Evolutionary conservation across 169 alveolate species (phyloP), one percentile per base, ranked within the genome.

Genomic region (Cryptosporidium tyzzeri): DNA sequence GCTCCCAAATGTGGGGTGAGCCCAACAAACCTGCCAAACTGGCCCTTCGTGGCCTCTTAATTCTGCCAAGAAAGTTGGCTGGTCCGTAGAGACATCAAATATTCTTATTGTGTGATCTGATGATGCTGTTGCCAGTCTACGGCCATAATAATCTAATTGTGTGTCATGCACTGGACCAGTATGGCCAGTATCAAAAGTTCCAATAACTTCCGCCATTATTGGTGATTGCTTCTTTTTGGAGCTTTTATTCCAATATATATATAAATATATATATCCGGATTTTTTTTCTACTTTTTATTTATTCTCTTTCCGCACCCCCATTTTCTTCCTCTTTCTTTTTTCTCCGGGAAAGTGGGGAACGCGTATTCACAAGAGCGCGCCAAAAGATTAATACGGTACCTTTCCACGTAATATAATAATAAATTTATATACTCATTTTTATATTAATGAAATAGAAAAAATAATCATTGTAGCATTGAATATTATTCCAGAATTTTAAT

Each of bases 1-100:
- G 48, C 92, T 93, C 14, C 97, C 98, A 71, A 84, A 96, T 73
- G 92, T 94, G 21, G 99, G 99, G 86, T 96, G 98, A 41, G 98
- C 96, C 98, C 98, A 97, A 45, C 95, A 71, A 29, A 95, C 93
- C 92, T 95, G 93, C 97, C 97, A 96, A 48, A 95, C 96, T 5
- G 98, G 97, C 16, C 97, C 97, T 69, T 71, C 87, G 84, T 97
- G 98, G 16, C 96, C 95, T 61, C 69, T 71, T 31, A 86, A 69
- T 37, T 92, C 92, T 61, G 85, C 92, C 41, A 91, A 74, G 73
- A 91, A 70, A 31, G 85, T 87, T 26, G 94, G 91, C 8, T 87
- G 92, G 33, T 73, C 92, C 62, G 95, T 87, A 86, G 95, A 92
- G 71, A 91, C 93, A 70, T 93, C 95, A 93, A 93, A 93, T 21